Conservation (phyloP, 2,329 filamentous ascomycete genomes). For the Arthroderma sp. region DNA sequence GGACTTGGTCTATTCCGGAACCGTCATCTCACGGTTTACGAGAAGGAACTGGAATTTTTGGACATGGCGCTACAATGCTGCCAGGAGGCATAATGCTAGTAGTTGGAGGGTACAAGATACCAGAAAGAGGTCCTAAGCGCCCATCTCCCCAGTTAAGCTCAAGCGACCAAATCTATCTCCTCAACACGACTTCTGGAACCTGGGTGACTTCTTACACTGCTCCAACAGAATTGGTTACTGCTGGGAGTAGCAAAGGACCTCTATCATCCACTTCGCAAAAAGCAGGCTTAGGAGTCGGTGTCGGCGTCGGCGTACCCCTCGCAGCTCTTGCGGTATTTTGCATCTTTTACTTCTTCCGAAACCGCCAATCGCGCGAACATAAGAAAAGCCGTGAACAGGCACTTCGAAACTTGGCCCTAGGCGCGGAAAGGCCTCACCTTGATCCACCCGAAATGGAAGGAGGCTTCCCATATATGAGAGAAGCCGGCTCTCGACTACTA, state of each 20-base stretch:
- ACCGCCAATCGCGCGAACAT: constrained; percentile 25
- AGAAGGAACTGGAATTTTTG: constrained; percentile 41
- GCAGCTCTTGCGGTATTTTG: constrained; percentile 35
- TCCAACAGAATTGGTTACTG: constrained; percentile 20
- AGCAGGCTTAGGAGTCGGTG: constrained; percentile 50
- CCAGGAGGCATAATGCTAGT: constrained; percentile 50
- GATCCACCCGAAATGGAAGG: constrained; percentile 9
- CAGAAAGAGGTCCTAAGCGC: constrained; percentile 26
- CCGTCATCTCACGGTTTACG: constrained; percentile 28
- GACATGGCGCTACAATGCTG: constrained; percentile 49
- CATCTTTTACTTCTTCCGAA: constrained; percentile 37
- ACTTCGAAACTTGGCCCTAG: constrained; percentile 39
- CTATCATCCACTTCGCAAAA: constrained; percentile 28
- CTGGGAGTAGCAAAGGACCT: constrained; percentile 11
- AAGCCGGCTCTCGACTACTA: too few species aligned
- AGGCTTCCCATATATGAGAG: background rate
- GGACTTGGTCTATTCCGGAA: constrained; percentile 32
- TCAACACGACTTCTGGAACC: constrained; percentile 47
- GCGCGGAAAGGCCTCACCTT: constrained; percentile 36
- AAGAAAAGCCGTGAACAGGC: constrained; percentile 39
- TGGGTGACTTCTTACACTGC: constrained; percentile 48
- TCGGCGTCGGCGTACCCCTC: constrained; percentile 50
- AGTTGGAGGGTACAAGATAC: constrained; percentile 44
- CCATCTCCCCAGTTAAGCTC: constrained; percentile 17
- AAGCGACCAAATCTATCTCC: constrained; percentile 41